Conservation (phyloP, 2,329 filamentous ascomycete species). For the Exserohilum turcica region DNA sequence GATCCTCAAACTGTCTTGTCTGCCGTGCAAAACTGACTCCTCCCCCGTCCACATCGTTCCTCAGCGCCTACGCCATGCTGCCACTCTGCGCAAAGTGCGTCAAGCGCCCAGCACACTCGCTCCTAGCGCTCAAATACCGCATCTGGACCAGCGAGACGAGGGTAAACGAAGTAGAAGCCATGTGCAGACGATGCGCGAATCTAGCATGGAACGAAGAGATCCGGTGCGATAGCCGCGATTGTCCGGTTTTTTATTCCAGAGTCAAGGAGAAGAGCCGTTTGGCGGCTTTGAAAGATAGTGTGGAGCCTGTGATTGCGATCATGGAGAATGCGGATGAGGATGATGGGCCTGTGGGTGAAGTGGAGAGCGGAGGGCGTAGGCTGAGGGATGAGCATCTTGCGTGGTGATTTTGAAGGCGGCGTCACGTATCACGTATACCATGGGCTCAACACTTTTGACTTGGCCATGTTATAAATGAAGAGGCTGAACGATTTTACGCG, state of each 20-base stretch:
- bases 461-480: too few species aligned
- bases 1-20: constrained; percentile 75
- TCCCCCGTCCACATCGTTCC: constrained; percentile 11
- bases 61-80: constrained; percentile 30
- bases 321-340: constrained; percentile 27
- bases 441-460: too few species aligned
- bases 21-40: constrained; percentile 67
- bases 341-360: neutral
- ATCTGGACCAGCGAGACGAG: constrained; percentile 68
- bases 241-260: constrained; percentile 85
- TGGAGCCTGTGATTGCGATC: constrained; percentile 33
- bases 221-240: constrained; percentile 88
- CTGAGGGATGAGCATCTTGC: neutral
- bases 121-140: constrained; percentile 67
- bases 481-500: too few species aligned
- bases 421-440: too few species aligned
- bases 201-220: constrained; percentile 76
- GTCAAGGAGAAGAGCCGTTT: constrained; percentile 60
- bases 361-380: neutral
- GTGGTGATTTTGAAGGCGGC: too few species aligned
- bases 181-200: constrained; percentile 82
- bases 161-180: constrained; percentile 65
- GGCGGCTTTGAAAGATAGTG: constrained; percentile 26
- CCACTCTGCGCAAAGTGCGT: constrained; percentile 66
- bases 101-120: constrained; percentile 60